Percentiles rank a stretch among this genome's conserved stretches.
phyloP scores from a whole-genome alignment of 495 filamentous ascomycete species.

The Aspergillus kassunensis region DNA sequence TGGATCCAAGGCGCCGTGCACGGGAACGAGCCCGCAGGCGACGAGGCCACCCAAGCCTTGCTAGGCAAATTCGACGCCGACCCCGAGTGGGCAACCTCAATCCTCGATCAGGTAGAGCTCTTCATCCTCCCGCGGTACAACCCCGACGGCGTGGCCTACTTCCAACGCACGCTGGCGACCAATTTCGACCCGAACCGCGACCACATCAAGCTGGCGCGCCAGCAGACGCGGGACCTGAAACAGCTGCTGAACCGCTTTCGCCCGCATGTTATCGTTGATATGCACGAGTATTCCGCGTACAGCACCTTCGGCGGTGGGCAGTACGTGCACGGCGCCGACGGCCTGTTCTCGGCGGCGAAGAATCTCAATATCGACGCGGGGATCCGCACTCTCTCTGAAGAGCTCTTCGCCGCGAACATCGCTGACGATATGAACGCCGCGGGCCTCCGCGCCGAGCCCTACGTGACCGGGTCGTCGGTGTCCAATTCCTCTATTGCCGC shows the following conservation, averaged over 20 bases:
- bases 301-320: neutral
- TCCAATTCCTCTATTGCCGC: constrained; percentile 1
- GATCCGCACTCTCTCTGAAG: constrained; percentile 3
- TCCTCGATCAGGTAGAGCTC: constrained; percentile 3
- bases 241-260: constrained; percentile 3
- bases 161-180: constrained; percentile 6
- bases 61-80: constrained; percentile 5
- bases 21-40: constrained; percentile 8
- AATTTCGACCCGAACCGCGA: constrained; percentile 10
- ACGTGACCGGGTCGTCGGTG: constrained; percentile 6
- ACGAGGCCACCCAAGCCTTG: constrained; percentile 6
- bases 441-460: constrained; percentile 6
- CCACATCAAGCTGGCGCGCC: constrained; percentile 9
- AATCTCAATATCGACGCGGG: constrained; percentile 10
- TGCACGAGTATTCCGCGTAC: constrained; percentile 5
- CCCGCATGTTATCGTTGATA: constrained; percentile 7
- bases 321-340: constrained; percentile 6
- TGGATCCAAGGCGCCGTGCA: constrained; percentile 11
- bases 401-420: constrained; percentile 7
- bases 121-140: constrained; percentile 4
- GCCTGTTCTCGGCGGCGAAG: constrained; percentile 8
- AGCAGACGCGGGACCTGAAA: constrained; percentile 8
- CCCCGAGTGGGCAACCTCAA: neutral
- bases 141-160: constrained; percentile 6
- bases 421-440: constrained; percentile 3